Evolutionary conservation across 2,329 filamentous ascomycete genomes (phyloP).

Genomic region (Talaromyces funiculosus): DNA sequence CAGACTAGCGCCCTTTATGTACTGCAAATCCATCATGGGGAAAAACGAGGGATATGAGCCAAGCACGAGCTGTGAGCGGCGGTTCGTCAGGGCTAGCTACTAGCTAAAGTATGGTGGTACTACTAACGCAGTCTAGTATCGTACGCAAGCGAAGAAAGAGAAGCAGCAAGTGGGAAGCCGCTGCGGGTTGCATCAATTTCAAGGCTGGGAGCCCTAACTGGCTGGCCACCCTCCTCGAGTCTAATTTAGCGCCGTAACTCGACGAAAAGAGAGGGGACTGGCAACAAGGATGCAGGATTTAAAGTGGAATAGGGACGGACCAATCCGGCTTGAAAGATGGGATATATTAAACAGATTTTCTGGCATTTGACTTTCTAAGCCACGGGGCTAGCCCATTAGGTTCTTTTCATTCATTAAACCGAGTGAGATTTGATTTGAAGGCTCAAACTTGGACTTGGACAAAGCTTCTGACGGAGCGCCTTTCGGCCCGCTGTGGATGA

Average conservation of each 20-base stretch:
- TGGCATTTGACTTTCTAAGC: conserved; percentile 4
- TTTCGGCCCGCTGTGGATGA: conserved; percentile 9
- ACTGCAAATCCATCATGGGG: conserved; percentile 11
- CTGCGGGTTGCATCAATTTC: background rate
- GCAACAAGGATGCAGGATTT: background rate
- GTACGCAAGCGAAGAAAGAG: background rate
- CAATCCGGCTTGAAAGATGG: conserved; percentile 3
- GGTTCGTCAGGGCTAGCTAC: conserved; percentile 1
- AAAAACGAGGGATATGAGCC: background rate
- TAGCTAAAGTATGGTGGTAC: background rate
- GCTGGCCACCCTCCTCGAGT: conserved; percentile 6
- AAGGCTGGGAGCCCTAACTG: background rate
- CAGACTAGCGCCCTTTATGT: conserved; percentile 10
- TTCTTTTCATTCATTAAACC: background rate
- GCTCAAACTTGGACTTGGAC: conserved; percentile 5
- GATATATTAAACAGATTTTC: background rate
- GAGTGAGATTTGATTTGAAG: background rate
- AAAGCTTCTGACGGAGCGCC: conserved; percentile 11
- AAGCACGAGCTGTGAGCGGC: conserved; percentile 10
- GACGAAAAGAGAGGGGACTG: background rate
- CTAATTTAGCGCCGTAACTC: conserved; percentile 11
- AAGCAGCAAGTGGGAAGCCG: background rate
- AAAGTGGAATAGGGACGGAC: background rate
- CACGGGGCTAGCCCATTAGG: background rate
- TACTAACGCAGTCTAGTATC: background rate